Conservation (phyloP, 164 flowering plant species). For the Liriodendron chinense region DNA sequence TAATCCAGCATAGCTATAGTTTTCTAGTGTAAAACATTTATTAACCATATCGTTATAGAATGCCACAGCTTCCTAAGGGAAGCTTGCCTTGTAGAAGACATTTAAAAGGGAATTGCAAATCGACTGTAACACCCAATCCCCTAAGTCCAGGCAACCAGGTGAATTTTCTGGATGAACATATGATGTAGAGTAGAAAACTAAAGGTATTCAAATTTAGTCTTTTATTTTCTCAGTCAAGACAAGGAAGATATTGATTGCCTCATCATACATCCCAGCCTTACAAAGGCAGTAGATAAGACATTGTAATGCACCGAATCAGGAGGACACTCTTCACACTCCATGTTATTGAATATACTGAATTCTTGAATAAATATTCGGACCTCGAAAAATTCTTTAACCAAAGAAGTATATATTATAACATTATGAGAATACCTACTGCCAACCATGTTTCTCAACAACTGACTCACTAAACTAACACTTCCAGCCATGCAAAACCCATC, state of each 20-base stretch:
- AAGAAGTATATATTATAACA: slow-evolving; percentile 59
- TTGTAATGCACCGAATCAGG: slow-evolving; percentile 58
- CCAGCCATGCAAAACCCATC: slow-evolving; percentile 44
- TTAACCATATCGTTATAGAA: slow-evolving; percentile 45
- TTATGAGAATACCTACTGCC: slow-evolving; percentile 44
- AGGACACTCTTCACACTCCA: slow-evolving; percentile 32
- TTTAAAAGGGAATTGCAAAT: slow-evolving; percentile 51
- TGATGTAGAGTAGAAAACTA: slow-evolving; percentile 35
- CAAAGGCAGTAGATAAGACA: slow-evolving; percentile 48
- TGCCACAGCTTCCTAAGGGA: slow-evolving; percentile 36
- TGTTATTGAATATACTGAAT: slow-evolving; percentile 22
- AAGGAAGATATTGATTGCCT: slow-evolving; percentile 42
- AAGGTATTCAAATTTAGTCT: slow-evolving; percentile 55
- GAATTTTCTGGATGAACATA: slow-evolving; percentile 32
- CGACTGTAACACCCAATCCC: slow-evolving; percentile 30
- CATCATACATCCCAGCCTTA: slow-evolving; percentile 41
- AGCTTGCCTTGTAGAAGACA: slow-evolving; percentile 44
- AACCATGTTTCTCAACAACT: slow-evolving; percentile 48
- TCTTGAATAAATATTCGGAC: slow-evolving; percentile 29
- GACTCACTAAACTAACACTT: slow-evolving; percentile 26
- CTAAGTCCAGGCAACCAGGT: slow-evolving; percentile 29
- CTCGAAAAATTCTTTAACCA: slow-evolving; percentile 49
- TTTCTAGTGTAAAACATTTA: slow-evolving; percentile 43
- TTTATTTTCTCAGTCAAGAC: slow-evolving; percentile 30
- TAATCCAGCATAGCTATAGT: slow-evolving; percentile 46